These are phyloP conservation scores for Pseudogymnoascus sp. DNA, from an alignment of 2,329 filamentous ascomycete species.

Conservation along the genomic window DNA sequence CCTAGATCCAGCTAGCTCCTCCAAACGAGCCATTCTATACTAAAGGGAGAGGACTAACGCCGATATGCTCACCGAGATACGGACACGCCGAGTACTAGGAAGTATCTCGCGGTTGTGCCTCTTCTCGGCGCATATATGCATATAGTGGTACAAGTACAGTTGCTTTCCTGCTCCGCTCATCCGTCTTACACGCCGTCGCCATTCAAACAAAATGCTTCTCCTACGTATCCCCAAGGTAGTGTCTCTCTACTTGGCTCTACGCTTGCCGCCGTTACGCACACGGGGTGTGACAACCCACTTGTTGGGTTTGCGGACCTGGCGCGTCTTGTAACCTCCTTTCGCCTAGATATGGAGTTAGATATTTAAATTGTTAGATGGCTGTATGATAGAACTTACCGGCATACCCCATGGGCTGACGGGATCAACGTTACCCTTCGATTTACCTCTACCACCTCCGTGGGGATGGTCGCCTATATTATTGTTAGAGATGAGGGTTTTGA, in stretches of 20 bases:
- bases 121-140: conserved; percentile 1
- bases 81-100: conserved; percentile 1
- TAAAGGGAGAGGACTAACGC: conserved; percentile 5
- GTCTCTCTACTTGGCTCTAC: conserved; percentile 54
- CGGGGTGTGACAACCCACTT: conserved; percentile 81
- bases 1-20: conserved; percentile 7
- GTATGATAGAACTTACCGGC: conserved; percentile 58
- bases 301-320: conserved; percentile 81
- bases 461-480: conserved; percentile 70
- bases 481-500: conserved; percentile 22
- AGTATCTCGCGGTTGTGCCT: background rate
- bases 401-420: conserved; percentile 95
- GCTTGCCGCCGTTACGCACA: conserved; percentile 84
- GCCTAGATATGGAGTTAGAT: conserved; percentile 41
- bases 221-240: background rate
- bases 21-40: conserved; percentile 8
- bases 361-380: background rate
- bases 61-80: conserved; percentile 8
- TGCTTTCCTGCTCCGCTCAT: conserved; percentile 7
- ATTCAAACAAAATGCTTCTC: conserved; percentile 5
- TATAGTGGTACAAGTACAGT: conserved; percentile 9
- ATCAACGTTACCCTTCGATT: conserved; percentile 96
- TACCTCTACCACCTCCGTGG: conserved; percentile 97
- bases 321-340: conserved; percentile 88
- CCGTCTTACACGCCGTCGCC: background rate